These are phyloP conservation scores for Pyrenochaeta sp. DNA, from an alignment of 2,329 filamentous ascomycete genomes.

Conservation along the genomic window DNA sequence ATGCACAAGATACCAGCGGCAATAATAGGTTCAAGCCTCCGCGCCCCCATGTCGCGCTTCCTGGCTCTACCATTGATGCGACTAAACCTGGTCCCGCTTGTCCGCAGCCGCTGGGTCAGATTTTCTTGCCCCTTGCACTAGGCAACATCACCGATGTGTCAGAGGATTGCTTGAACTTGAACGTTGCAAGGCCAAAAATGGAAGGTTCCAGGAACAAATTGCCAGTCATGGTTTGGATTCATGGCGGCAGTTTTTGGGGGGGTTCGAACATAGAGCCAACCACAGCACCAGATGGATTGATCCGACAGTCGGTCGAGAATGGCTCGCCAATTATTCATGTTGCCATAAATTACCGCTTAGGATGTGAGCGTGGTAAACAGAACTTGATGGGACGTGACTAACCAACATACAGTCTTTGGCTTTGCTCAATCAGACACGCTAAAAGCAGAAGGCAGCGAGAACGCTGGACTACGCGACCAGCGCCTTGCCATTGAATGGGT, in stretches of 20 bases:
- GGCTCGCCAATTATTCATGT: conserved; percentile 51
- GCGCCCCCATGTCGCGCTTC: conserved; percentile 39
- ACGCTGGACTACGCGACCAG: conserved; percentile 52
- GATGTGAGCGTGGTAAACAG: conserved; percentile 18
- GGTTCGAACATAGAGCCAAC: conserved; percentile 46
- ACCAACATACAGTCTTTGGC: conserved; percentile 41
- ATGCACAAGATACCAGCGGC: conserved; percentile 58
- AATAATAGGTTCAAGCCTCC: conserved; percentile 59
- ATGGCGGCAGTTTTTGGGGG: conserved; percentile 56
- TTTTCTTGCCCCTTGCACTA: conserved; percentile 37
- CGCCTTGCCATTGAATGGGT: conserved; percentile 52
- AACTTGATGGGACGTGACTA: conserved; percentile 4
- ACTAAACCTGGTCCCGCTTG: conserved; percentile 56
- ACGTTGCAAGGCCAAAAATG: conserved; percentile 64
- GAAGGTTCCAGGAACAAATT: conserved; percentile 48
- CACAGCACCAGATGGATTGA: conserved; percentile 55
- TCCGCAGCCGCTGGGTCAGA: conserved; percentile 52
- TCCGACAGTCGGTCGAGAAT: conserved; percentile 57
- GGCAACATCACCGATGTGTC: conserved; percentile 48
- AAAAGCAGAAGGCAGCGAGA: conserved; percentile 43
- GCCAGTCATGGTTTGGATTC: conserved; percentile 69
- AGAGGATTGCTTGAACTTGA: conserved; percentile 69
- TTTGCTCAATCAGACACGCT: conserved; percentile 48
- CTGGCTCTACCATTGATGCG: conserved; percentile 50
- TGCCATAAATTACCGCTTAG: conserved; percentile 49